Conservation (phyloP, 2,329 filamentous ascomycete species). For the Calonectria leucothoes region DNA sequence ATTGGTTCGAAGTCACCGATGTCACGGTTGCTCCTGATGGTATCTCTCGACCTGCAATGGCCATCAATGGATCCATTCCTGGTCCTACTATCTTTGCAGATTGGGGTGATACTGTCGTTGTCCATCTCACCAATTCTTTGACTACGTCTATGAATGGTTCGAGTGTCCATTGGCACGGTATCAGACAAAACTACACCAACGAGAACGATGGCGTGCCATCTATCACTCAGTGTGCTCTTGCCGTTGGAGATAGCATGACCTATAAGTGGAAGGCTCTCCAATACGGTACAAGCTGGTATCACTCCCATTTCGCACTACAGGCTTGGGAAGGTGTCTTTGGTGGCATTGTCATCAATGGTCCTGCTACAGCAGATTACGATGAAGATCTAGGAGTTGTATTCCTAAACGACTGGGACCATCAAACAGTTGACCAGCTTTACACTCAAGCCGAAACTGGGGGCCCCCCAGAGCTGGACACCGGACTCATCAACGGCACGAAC, state of each 20-base stretch:
- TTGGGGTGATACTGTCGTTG: conserved; percentile 61
- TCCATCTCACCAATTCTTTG: conserved; percentile 48
- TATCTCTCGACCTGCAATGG: conserved; percentile 50
- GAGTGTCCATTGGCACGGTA: conserved; percentile 69
- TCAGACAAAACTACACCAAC: conserved; percentile 66
- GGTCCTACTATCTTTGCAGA: conserved; percentile 68
- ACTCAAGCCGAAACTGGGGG: not conserved
- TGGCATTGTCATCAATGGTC: conserved; percentile 71
- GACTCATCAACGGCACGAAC: conserved; percentile 58
- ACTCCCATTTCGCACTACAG: conserved; percentile 67
- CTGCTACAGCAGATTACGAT: conserved; percentile 69
- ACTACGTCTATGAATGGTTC: not conserved
- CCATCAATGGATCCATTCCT: conserved; percentile 69
- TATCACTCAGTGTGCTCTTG: conserved; percentile 62
- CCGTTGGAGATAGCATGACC: conserved; percentile 63
- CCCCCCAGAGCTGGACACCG: conserved; percentile 53
- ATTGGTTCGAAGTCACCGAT: conserved; percentile 56
- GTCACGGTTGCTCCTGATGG: conserved; percentile 59
- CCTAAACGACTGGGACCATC: conserved; percentile 68
- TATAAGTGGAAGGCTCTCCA: conserved; percentile 69
- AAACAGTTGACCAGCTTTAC: not conserved
- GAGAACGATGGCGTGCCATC: conserved; percentile 67
- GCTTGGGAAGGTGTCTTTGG: conserved; percentile 69
- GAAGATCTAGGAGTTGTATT: conserved; percentile 70
- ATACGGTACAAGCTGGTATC: conserved; percentile 70